phyloP scores from a whole-genome alignment of 2,329 filamentous ascomycete species.

The Diaporthe batatas region DNA sequence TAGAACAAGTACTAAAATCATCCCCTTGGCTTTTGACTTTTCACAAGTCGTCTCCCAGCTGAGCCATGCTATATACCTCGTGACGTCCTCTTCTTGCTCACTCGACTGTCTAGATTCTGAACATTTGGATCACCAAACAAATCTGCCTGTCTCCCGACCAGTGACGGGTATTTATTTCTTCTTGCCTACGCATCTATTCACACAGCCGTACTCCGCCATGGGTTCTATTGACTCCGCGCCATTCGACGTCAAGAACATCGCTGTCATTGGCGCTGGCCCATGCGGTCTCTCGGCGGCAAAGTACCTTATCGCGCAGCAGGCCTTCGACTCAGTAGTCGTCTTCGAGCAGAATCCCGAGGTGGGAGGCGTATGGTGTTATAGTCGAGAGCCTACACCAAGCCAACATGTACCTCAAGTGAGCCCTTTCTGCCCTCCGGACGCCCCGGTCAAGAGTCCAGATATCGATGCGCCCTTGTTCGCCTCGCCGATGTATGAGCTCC shows the following conservation, averaged over 20 bases:
- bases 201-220: slow-evolving; percentile 43
- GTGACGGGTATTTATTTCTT: background rate
- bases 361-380: slow-evolving; percentile 91
- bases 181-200: background rate
- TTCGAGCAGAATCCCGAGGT: slow-evolving; percentile 84
- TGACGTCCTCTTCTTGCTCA: background rate
- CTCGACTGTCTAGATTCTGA: background rate
- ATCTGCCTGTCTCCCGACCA: slow-evolving; percentile 6
- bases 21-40: slow-evolving; percentile 11
- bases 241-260: slow-evolving; percentile 72
- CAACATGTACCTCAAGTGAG: slow-evolving; percentile 77
- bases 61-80: background rate
- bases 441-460: slow-evolving; percentile 65
- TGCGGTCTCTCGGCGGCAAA: slow-evolving; percentile 84
- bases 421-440: slow-evolving; percentile 72
- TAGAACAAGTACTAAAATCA: background rate
- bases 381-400: slow-evolving; percentile 60
- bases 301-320: slow-evolving; percentile 78
- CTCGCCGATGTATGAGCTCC: slow-evolving; percentile 84
- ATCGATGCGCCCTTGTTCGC: slow-evolving; percentile 71
- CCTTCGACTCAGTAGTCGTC: slow-evolving; percentile 78
- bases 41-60: background rate
- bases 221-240: slow-evolving; percentile 43
- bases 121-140: background rate
- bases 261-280: slow-evolving; percentile 87